Percentiles rank a stretch among this genome's conserved stretches.
Conservation (phyloP, 257 asterid species). For the Phtheirospermum japonicum region DNA sequence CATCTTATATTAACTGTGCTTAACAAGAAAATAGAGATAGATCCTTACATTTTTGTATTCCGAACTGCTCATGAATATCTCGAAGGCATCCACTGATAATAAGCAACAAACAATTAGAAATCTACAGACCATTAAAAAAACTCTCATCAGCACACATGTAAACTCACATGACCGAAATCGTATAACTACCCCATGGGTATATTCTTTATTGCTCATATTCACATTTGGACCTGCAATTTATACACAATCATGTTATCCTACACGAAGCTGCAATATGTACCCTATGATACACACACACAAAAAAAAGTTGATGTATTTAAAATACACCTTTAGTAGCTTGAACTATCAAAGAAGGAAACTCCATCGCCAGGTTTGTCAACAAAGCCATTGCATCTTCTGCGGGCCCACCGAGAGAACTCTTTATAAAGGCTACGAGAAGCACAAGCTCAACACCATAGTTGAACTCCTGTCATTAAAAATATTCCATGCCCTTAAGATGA, state of each 20-base stretch:
- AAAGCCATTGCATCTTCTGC: conserved; percentile 67
- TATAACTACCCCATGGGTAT: conserved; percentile 64
- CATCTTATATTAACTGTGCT: neutral
- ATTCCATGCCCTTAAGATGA: conserved; percentile 1
- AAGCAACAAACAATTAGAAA: conserved; percentile 26
- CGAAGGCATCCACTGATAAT: conserved; percentile 58
- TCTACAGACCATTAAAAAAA: conserved; percentile 7
- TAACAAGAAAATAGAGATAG: conserved; percentile 23
- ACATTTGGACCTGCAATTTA: conserved; percentile 45
- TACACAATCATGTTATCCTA: conserved; percentile 12
- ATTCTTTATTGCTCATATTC: conserved; percentile 39
- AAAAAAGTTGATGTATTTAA: neutral
- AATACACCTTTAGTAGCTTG: conserved; percentile 69
- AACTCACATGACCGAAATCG: conserved; percentile 68
- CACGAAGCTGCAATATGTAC: conserved; percentile 1
- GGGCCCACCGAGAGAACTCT: conserved; percentile 49
- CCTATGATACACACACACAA: neutral
- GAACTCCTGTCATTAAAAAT: conserved; percentile 64
- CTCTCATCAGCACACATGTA: conserved; percentile 19
- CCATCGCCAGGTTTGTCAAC: conserved; percentile 45
- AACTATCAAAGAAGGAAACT: conserved; percentile 68
- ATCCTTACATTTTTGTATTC: conserved; percentile 58
- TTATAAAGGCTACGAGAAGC: conserved; percentile 56
- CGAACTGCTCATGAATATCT: conserved; percentile 64
- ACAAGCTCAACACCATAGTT: conserved; percentile 69